These are phyloP conservation scores for Immersiella caudata DNA, from an alignment of 495 filamentous ascomycete species.

Conservation along the genomic window DNA sequence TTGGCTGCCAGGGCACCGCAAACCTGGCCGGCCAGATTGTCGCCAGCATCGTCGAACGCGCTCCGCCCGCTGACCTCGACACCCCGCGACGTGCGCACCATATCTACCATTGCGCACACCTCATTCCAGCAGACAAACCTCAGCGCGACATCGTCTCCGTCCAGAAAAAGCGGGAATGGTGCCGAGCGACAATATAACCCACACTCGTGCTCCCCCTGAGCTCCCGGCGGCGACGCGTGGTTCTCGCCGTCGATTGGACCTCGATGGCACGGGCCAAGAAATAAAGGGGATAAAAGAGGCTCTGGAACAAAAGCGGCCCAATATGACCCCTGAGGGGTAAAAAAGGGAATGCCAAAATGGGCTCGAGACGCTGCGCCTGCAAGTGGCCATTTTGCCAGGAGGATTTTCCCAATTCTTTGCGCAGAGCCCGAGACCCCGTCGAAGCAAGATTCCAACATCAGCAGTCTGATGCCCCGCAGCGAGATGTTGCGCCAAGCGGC, in stretches of 20 bases:
- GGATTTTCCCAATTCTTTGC: neutral
- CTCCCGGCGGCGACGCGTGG: neutral
- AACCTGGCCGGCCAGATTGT: neutral
- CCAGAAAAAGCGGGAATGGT: neutral
- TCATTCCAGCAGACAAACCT: neutral
- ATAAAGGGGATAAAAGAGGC: conserved; percentile 8
- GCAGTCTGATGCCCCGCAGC: neutral
- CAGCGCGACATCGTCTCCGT: neutral
- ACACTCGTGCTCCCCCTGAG: neutral
- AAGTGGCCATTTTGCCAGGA: conserved; percentile 9
- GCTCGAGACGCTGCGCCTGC: conserved; percentile 1
- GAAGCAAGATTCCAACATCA: neutral
- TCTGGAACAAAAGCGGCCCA: conserved; percentile 6
- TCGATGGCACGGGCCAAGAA: neutral
- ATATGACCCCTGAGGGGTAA: conserved; percentile 9
- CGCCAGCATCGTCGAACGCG: neutral
- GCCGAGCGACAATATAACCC: neutral
- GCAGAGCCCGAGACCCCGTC: neutral
- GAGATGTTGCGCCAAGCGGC: neutral
- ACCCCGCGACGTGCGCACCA: neutral
- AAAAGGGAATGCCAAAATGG: neutral
- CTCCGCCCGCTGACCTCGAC: neutral
- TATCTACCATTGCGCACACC: no score
- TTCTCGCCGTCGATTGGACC: conserved; percentile 4
- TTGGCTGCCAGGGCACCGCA: neutral